These are phyloP conservation scores for Helianthus annuus DNA, from an alignment of 129 eudicot species.

Conservation along the genomic window HanXRQr2.0-SUNRISE NC_035442.2:158097921-158098420, in stretches of 20 bases:
- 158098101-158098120: slow-evolving; percentile 66
- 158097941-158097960: slow-evolving; percentile 85
- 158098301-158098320: slow-evolving; percentile 88
- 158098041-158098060: slow-evolving; percentile 20
- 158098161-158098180: slow-evolving; percentile 37
- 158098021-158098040: slow-evolving; percentile 29
- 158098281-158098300: slow-evolving; percentile 62
- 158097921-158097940: slow-evolving; percentile 92
- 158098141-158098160: slow-evolving; percentile 40
- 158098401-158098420: slow-evolving; percentile 71
- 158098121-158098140: slow-evolving; percentile 45
- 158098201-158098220: slow-evolving; percentile 91
- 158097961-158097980: slow-evolving; percentile 87
- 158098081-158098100: slow-evolving; percentile 42
- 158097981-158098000: slow-evolving; percentile 52
- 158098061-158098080: slow-evolving; percentile 45
- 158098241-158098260: slow-evolving; percentile 93
- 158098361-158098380: slow-evolving; percentile 54
- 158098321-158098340: slow-evolving; percentile 86
- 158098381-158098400: slow-evolving; percentile 63
- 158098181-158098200: slow-evolving; percentile 65
- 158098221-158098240: slow-evolving; percentile 95
- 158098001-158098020: slow-evolving; percentile 38
- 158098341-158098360: slow-evolving; percentile 62
- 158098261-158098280: slow-evolving; percentile 86